phyloP scores from a whole-genome alignment of 805 yeast species.

The Candida orba region DNA sequence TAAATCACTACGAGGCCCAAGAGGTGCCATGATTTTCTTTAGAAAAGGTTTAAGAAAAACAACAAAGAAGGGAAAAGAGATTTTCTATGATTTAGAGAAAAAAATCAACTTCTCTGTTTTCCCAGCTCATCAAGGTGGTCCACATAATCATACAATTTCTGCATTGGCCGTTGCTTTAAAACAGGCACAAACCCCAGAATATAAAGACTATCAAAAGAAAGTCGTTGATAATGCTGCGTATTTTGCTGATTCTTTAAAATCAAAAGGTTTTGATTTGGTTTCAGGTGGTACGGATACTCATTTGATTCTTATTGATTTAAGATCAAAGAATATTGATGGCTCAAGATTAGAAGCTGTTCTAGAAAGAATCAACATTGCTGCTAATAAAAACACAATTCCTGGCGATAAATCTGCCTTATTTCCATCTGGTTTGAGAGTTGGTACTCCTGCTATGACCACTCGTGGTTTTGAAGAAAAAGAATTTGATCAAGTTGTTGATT shows the following conservation, averaged over 20 bases:
- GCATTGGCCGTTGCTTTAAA: slow-evolving; percentile 95
- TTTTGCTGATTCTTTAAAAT: slow-evolving; percentile 67
- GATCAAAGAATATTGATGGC: slow-evolving; percentile 89
- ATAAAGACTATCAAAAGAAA: slow-evolving; percentile 80
- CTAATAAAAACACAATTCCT: slow-evolving; percentile 96
- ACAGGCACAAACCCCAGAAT: slow-evolving; percentile 89
- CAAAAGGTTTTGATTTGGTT: slow-evolving; percentile 72
- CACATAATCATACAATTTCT: slow-evolving; percentile 98
- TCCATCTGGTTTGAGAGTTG: slow-evolving; percentile 96
- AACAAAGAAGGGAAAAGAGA: slow-evolving; percentile 88
- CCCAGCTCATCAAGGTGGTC: slow-evolving; percentile 99
- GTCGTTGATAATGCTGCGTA: slow-evolving; percentile 85
- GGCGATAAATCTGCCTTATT: slow-evolving; percentile 95
- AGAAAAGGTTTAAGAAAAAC: slow-evolving; percentile 90
- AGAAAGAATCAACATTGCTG: slow-evolving; percentile 90
- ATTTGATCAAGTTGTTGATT: slow-evolving; percentile 70
- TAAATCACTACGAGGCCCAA: slow-evolving; percentile 97
- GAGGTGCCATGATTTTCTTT: slow-evolving; percentile 99
- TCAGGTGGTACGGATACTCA: slow-evolving; percentile 97
- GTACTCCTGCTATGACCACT: slow-evolving; percentile 98
- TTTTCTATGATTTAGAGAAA: slow-evolving; percentile 84
- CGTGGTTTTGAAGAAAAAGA: slow-evolving; percentile 91
- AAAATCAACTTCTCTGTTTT: slow-evolving; percentile 96
- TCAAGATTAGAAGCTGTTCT: slow-evolving; percentile 94
- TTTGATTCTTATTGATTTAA: slow-evolving; percentile 84